Evolutionary conservation across 2,329 filamentous ascomycete genomes (phyloP).

Genomic region (Fusarium sarcochroum): DNA sequence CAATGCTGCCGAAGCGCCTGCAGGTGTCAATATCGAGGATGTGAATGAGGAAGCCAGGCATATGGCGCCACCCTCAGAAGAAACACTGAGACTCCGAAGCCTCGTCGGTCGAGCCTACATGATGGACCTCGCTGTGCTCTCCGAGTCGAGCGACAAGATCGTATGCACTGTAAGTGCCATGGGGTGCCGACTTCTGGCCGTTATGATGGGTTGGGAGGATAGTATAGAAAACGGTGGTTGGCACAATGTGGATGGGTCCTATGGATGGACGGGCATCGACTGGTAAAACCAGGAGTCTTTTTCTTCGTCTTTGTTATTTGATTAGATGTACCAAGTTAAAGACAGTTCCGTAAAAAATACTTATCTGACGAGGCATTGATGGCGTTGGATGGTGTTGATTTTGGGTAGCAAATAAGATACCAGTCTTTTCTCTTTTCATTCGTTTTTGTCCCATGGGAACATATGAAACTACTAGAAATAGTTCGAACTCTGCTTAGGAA

Average conservation of each 20-base stretch:
- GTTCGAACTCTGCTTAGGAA: background rate
- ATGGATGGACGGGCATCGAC: conserved; percentile 69
- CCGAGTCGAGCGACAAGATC: conserved; percentile 75
- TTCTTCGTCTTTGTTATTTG: background rate
- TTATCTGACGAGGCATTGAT: conserved; percentile 22
- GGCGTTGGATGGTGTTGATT: conserved; percentile 42
- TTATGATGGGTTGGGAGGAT: conserved; percentile 89
- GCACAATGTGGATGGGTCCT: conserved; percentile 84
- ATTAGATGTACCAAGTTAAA: conserved; percentile 3
- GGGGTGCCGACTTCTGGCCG: conserved; percentile 80
- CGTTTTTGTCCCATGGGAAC: background rate
- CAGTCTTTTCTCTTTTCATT: conserved; percentile 21
- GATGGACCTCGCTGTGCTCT: conserved; percentile 83
- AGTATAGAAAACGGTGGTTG: conserved; percentile 73
- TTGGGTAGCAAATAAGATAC: conserved; percentile 30
- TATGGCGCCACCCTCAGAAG: conserved; percentile 57
- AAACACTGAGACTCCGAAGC: conserved; percentile 77
- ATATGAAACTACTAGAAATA: background rate
- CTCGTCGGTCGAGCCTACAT: conserved; percentile 85
- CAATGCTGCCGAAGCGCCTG: conserved; percentile 55
- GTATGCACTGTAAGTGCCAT: conserved; percentile 83
- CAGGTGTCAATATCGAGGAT: conserved; percentile 43
- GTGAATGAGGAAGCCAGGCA: conserved; percentile 46
- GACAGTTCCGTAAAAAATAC: conserved; percentile 15
- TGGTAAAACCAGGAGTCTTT: conserved; percentile 46